phyloP scores from a whole-genome alignment of 192 early-diverging fungal species.

The Dissophora globulifera region DNA sequence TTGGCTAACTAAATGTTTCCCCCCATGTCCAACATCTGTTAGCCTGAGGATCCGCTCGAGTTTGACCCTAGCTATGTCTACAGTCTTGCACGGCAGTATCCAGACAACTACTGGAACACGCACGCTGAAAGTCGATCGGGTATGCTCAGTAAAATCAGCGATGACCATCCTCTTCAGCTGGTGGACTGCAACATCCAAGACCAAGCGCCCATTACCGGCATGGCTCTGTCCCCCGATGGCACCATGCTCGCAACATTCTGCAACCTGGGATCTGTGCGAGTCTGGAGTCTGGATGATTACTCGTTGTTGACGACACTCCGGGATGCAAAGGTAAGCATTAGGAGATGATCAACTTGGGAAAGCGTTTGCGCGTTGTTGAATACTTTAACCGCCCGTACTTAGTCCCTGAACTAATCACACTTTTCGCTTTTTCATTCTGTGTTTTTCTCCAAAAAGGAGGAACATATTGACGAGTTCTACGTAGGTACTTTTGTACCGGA shows the following conservation, averaged over 20 bases:
- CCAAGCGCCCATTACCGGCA: slow-evolving; percentile 84
- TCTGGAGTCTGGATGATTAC: slow-evolving; percentile 88
- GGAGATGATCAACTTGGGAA: no score
- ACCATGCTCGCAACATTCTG: slow-evolving; percentile 88
- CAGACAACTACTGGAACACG: slow-evolving; percentile 69
- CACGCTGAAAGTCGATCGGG: slow-evolving; percentile 61
- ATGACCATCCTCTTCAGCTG: slow-evolving; percentile 73
- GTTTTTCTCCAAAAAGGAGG: slow-evolving; percentile 59
- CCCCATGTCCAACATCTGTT: background rate
- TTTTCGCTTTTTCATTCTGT: background rate
- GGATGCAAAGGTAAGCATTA: slow-evolving; percentile 64
- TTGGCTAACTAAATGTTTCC: no score
- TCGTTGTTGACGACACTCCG: slow-evolving; percentile 74
- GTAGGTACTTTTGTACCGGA: slow-evolving; percentile 83
- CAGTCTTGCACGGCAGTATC: slow-evolving; percentile 65
- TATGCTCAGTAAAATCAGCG: slow-evolving; percentile 76
- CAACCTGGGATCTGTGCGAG: slow-evolving; percentile 74
- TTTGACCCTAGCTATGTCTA: slow-evolving; percentile 66
- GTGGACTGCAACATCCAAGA: slow-evolving; percentile 76
- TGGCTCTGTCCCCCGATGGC: slow-evolving; percentile 87
- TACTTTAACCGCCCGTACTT: no score
- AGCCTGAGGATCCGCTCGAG: slow-evolving; percentile 45
- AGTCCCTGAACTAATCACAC: no score
- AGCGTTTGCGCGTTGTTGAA: no score
- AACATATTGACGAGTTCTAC: slow-evolving; percentile 93